Evolutionary conservation across 768 basidiomycete species (phyloP).

Genomic region (Sporobolomyces phaffii): DNA sequence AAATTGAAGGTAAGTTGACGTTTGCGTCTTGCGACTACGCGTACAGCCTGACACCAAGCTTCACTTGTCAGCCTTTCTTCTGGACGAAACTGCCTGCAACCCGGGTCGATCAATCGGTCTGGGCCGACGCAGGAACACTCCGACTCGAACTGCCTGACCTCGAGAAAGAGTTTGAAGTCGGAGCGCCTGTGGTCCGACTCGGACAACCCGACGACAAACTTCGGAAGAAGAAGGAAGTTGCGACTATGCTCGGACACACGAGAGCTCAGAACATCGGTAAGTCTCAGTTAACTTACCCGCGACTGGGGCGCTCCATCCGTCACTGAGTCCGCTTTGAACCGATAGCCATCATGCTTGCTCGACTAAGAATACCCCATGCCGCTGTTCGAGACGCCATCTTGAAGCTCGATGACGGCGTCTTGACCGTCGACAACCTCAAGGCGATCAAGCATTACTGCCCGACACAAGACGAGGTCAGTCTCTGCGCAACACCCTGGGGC

Average conservation of each 20-base stretch:
- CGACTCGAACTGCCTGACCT: constrained; percentile 64
- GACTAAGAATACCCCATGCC: constrained; percentile 60
- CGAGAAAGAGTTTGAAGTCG: constrained; percentile 65
- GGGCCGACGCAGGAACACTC: constrained; percentile 55
- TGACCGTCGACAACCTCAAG: constrained; percentile 70
- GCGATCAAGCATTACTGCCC: constrained; percentile 70
- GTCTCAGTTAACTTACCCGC: constrained; percentile 36
- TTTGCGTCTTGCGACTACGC: background rate
- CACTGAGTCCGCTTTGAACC: no score
- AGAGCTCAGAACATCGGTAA: constrained; percentile 77
- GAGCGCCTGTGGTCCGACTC: constrained; percentile 52
- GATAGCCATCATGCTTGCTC: constrained; percentile 82
- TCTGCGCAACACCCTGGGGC: background rate
- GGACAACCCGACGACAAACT: constrained; percentile 47
- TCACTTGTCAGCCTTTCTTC: constrained; percentile 62
- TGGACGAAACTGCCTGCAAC: constrained; percentile 70
- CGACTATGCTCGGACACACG: constrained; percentile 69
- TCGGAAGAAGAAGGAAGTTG: constrained; percentile 57
- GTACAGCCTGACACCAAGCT: background rate
- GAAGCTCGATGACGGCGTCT: constrained; percentile 60
- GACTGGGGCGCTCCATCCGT: background rate
- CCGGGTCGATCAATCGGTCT: constrained; percentile 57
- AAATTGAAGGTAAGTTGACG: constrained; percentile 33
- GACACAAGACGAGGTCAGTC: constrained; percentile 66
- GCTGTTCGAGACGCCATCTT: constrained; percentile 68